Percentiles rank a stretch among this genome's conserved stretches.
Conservation (phyloP, 441 rosid species). For the Erysimum pusillum region DNA sequence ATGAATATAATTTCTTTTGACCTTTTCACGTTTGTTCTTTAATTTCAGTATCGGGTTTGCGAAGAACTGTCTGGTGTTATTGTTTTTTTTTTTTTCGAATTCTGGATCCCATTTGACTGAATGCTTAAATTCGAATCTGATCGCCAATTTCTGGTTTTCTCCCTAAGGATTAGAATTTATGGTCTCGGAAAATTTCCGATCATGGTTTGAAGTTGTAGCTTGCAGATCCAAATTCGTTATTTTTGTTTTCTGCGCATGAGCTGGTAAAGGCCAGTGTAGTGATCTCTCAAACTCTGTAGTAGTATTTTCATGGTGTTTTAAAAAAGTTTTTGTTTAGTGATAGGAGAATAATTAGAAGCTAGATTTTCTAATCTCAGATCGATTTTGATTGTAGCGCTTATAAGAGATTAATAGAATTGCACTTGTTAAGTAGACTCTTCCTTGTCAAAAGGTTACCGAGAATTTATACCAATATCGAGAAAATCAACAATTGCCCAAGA, state of each 20-base stretch:
- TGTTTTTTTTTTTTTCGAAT: conserved; percentile 17
- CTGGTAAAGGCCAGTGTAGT: background rate
- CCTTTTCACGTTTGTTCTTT: background rate
- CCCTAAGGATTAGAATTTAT: background rate
- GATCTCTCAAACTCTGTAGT: background rate
- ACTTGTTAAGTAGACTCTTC: conserved; percentile 2
- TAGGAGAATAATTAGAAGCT: conserved; percentile 13
- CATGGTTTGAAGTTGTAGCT: conserved; percentile 6
- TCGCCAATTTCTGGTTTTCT: background rate
- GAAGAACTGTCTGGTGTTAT: background rate
- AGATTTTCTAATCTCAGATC: conserved; percentile 14
- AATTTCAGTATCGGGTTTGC: conserved; percentile 7
- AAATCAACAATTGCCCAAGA: background rate
- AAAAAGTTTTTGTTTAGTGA: conserved; percentile 10
- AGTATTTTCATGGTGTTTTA: background rate
- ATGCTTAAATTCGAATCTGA: conserved; percentile 21
- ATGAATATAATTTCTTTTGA: background rate
- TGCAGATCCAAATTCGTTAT: conserved; percentile 25
- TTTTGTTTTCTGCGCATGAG: conserved; percentile 37
- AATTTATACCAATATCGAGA: background rate
- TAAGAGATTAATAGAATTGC: background rate
- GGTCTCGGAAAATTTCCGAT: conserved; percentile 21
- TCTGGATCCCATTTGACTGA: conserved; percentile 18
- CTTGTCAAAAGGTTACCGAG: background rate
- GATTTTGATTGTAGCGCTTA: conserved; percentile 15